A percentile compares a stretch with the other conserved stretches of the same genome.
Evolutionary conservation across 345 rosid genomes (phyloP).

Genomic region (Pugionium cornutum): DNA sequence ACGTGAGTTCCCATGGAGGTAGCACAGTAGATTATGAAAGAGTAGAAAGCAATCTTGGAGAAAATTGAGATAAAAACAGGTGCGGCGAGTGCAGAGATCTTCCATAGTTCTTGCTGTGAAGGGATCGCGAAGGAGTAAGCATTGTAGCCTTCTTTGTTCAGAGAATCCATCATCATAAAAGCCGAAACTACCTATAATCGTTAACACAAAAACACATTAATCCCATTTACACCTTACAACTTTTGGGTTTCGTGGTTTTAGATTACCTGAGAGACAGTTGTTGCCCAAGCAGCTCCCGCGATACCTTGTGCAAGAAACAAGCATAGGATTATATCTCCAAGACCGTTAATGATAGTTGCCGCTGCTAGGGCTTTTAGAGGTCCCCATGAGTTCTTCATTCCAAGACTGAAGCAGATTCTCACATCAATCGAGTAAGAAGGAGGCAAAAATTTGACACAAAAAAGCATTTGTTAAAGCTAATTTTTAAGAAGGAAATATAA

Average conservation of each 20-base stretch:
- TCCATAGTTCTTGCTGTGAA: slow-evolving; percentile 55
- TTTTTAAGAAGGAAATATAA: neutral
- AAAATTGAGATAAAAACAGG: slow-evolving; percentile 44
- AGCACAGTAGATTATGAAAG: slow-evolving; percentile 74
- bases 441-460: neutral
- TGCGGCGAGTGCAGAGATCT: slow-evolving; percentile 60
- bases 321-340: slow-evolving; percentile 80
- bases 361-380: slow-evolving; percentile 91
- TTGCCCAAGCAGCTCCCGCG: slow-evolving; percentile 96
- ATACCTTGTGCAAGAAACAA: slow-evolving; percentile 76
- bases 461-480: neutral
- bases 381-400: slow-evolving; percentile 95
- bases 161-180: slow-evolving; percentile 81
- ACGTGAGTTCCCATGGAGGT: slow-evolving; percentile 78
- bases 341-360: slow-evolving; percentile 71
- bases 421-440: slow-evolving; percentile 10
- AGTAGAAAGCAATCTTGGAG: slow-evolving; percentile 72
- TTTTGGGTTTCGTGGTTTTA: neutral
- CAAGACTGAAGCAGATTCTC: slow-evolving; percentile 68
- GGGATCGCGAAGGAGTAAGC: slow-evolving; percentile 65
- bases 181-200: slow-evolving; percentile 72
- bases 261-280: slow-evolving; percentile 78
- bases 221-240: neutral
- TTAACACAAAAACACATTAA: slow-evolving; percentile 21
- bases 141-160: slow-evolving; percentile 76